Evolutionary conservation across 257 asterid genomes (phyloP).

Genomic region (Leptodermis oblonga): DNA sequence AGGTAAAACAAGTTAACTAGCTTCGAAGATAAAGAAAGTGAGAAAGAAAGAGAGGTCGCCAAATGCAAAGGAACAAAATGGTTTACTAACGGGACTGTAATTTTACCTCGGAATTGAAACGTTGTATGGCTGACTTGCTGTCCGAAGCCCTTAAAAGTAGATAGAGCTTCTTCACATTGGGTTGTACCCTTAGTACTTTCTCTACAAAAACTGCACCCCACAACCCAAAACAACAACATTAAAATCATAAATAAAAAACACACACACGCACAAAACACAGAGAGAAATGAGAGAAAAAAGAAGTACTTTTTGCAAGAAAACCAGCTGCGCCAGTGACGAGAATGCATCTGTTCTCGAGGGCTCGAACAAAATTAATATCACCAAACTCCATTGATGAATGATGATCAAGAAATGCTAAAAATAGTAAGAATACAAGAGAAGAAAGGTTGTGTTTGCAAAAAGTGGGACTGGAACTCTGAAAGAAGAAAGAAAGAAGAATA

Average conservation of each 20-base stretch:
- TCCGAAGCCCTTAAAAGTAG: slow-evolving; percentile 84
- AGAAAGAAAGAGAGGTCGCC: too few species aligned
- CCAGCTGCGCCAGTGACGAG: slow-evolving; percentile 80
- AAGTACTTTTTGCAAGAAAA: slow-evolving; percentile 76
- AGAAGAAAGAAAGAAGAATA: too few species aligned
- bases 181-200: slow-evolving; percentile 77
- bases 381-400: slow-evolving; percentile 50
- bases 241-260: too few species aligned
- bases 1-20: too few species aligned
- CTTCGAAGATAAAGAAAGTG: too few species aligned
- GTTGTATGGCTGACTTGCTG: slow-evolving; percentile 49
- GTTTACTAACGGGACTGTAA: too few species aligned
- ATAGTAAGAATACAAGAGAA: not conserved
- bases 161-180: slow-evolving; percentile 76
- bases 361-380: slow-evolving; percentile 47
- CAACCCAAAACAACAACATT: not conserved
- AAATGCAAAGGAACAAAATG: too few species aligned
- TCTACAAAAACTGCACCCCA: slow-evolving; percentile 65
- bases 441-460: not conserved
- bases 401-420: not conserved
- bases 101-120: slow-evolving; percentile 79
- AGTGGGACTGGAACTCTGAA: slow-evolving; percentile 5
- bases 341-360: slow-evolving; percentile 52
- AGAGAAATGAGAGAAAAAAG: slow-evolving; percentile 10
- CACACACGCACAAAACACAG: not conserved